Conservation (phyloP, 1,139 yeast genomes). For the Suhomyces anneliseae region DNA sequence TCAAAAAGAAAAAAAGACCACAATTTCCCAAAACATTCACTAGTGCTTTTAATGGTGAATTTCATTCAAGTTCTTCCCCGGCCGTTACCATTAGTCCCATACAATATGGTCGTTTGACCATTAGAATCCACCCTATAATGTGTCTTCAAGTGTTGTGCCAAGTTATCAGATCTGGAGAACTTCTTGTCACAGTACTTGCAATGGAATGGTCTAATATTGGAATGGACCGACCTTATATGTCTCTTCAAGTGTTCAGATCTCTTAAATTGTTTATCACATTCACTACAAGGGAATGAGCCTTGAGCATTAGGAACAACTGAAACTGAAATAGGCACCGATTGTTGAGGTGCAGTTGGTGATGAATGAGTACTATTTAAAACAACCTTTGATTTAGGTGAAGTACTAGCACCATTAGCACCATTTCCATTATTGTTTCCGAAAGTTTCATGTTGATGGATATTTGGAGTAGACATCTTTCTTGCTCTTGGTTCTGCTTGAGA, state of each 20-base stretch:
- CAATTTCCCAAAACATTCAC: background rate
- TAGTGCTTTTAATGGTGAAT: background rate
- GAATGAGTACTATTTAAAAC: constrained; percentile 1
- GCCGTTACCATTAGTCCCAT: constrained; percentile 37
- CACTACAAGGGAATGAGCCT: constrained; percentile 43
- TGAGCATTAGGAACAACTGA: constrained; percentile 14
- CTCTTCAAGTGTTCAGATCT: constrained; percentile 51
- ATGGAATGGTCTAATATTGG: constrained; percentile 49
- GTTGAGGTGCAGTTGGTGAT: background rate
- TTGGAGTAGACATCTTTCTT: constrained; percentile 4
- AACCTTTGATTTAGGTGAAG: constrained; percentile 3
- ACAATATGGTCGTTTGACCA: constrained; percentile 39
- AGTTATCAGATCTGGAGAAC: constrained; percentile 47
- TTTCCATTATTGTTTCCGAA: background rate
- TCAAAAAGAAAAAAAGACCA: background rate
- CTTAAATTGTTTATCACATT: constrained; percentile 48
- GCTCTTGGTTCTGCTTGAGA: constrained; percentile 3
- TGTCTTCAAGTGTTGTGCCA: constrained; percentile 52
- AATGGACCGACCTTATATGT: constrained; percentile 50
- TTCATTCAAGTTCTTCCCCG: constrained; percentile 6
- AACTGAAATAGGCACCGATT: constrained; percentile 4
- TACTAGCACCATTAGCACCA: background rate
- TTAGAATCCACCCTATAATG: constrained; percentile 33
- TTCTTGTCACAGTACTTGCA: constrained; percentile 52
- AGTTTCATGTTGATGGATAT: background rate